Evolutionary conservation across 352 stramenopile species (phyloP).

Genomic region (Saprolegnia parasitica): DNA sequence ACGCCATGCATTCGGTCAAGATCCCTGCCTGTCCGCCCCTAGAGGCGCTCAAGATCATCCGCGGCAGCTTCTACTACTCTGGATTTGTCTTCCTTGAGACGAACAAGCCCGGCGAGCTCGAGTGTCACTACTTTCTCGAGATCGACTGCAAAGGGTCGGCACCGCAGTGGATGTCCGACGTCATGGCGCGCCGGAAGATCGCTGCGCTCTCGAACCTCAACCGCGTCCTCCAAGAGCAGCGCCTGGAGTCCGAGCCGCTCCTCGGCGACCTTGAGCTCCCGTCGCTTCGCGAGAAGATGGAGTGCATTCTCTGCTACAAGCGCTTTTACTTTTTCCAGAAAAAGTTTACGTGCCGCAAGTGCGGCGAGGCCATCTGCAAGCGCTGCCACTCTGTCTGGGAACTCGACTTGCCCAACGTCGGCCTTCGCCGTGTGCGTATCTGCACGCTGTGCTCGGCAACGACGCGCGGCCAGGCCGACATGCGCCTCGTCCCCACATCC

Average conservation of each 20-base stretch:
- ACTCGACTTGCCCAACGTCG: constrained; percentile 75
- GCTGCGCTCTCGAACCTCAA: constrained; percentile 41
- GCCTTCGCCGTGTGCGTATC: constrained; percentile 69
- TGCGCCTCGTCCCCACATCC: constrained; percentile 4
- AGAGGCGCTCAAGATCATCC: constrained; percentile 25
- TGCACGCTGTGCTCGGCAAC: constrained; percentile 73
- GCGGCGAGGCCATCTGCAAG: constrained; percentile 24
- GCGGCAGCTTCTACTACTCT: constrained; percentile 21
- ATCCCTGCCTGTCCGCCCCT: constrained; percentile 22
- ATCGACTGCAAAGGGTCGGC: constrained; percentile 19
- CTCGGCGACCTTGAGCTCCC: constrained; percentile 72
- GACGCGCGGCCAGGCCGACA: constrained; percentile 10
- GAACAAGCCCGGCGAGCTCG: constrained; percentile 15
- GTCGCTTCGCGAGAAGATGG: constrained; percentile 29
- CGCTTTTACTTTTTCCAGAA: constrained; percentile 49
- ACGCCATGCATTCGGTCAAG: constrained; percentile 30
- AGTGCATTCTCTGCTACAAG: constrained; percentile 73
- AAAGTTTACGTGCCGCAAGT: constrained; percentile 26
- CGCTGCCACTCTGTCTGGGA: constrained; percentile 39
- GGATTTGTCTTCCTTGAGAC: constrained; percentile 28
- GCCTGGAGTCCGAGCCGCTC: constrained; percentile 66
- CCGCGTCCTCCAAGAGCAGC: constrained; percentile 72
- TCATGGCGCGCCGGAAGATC: constrained; percentile 25
- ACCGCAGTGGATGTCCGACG: neutral
- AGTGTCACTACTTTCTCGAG: constrained; percentile 29